Conservation (phyloP, 202 grass and related monocot genomes). For the Digitaria exilis region DNA sequence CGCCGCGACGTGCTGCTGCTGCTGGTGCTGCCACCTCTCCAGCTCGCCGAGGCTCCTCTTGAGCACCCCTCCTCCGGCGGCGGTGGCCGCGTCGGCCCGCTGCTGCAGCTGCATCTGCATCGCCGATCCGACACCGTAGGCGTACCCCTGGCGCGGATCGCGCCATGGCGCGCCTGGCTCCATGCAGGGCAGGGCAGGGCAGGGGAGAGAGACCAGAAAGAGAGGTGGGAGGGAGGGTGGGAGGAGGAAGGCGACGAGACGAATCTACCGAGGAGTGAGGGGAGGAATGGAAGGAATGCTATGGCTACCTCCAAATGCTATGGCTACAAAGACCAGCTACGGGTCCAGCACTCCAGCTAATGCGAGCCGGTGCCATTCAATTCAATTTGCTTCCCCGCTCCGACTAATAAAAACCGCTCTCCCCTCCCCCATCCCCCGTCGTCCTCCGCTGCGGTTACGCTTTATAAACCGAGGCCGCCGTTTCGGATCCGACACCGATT, state of each 20-base stretch:
- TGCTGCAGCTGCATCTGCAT: slow-evolving; percentile 46
- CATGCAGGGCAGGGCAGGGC: slow-evolving; percentile 32
- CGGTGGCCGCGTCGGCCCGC: slow-evolving; percentile 36
- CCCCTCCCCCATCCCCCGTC: too few species aligned
- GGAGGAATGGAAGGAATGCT: slow-evolving; percentile 2
- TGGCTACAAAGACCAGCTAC: slow-evolving; percentile 28
- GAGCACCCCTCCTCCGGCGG: slow-evolving; percentile 41
- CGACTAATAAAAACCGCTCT: slow-evolving; percentile 53
- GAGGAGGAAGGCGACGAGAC: slow-evolving; percentile 25
- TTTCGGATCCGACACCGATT: slow-evolving; percentile 45
- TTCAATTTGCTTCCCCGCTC: slow-evolving; percentile 49
- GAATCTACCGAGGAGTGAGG: slow-evolving; percentile 23
- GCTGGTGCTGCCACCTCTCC: slow-evolving; percentile 65
- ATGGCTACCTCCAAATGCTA: slow-evolving; percentile 36
- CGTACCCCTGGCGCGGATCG: slow-evolving; percentile 63
- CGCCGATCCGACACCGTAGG: slow-evolving; percentile 56
- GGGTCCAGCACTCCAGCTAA: slow-evolving; percentile 49
- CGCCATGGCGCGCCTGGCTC: slow-evolving; percentile 66
- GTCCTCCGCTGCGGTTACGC: slow-evolving; percentile 12
- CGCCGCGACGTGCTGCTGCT: slow-evolving; percentile 44
- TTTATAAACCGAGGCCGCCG: slow-evolving; percentile 30
- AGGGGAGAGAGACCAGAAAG: not conserved
- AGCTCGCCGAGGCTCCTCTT: slow-evolving; percentile 82
- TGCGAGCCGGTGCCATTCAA: slow-evolving; percentile 67
- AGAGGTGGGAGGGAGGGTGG: not conserved